Evolutionary conservation across 352 stramenopile genomes (phyloP).

Genomic region (Phytopythium oedochilum): DNA sequence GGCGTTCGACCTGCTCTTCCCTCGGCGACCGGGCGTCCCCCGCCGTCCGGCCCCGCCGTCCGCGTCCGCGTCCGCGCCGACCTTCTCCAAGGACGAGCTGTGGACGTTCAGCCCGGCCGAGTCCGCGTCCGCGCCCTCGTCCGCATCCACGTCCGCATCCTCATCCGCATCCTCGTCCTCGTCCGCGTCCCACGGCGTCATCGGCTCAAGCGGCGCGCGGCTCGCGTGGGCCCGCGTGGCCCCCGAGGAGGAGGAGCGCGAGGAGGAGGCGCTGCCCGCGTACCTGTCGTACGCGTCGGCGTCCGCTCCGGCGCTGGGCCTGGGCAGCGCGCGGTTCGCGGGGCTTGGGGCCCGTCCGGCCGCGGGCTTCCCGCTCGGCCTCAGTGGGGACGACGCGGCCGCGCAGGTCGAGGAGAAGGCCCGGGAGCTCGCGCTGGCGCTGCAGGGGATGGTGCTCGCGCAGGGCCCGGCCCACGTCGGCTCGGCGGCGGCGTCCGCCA

Average conservation of each 20-base stretch:
- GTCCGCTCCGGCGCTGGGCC: no score
- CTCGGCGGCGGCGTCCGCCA: no score
- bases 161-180: not conserved
- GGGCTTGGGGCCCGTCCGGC: no score
- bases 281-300: slow-evolving; percentile 68
- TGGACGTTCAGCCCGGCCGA: slow-evolving; percentile 4
- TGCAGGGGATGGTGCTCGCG: no score
- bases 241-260: slow-evolving; percentile 59
- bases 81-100: slow-evolving; percentile 3
- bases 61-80: not conserved
- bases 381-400: no score
- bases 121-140: not conserved
- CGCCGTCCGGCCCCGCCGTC: not conserved
- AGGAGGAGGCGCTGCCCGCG: slow-evolving; percentile 65
- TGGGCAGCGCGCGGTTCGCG: no score
- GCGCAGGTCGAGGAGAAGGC: slow-evolving; percentile 52
- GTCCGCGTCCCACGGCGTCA: slow-evolving; percentile 20
- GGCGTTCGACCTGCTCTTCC: slow-evolving; percentile 6
- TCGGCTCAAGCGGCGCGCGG: slow-evolving; percentile 33
- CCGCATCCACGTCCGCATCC: not conserved
- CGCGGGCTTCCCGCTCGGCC: no score
- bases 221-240: slow-evolving; percentile 64
- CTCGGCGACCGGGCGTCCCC: not conserved
- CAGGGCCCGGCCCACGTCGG: no score
- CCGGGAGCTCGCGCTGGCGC: slow-evolving; percentile 48